Conservation (phyloP, 1,284 basidiomycete species). For the Ustilago trichophora region DNA sequence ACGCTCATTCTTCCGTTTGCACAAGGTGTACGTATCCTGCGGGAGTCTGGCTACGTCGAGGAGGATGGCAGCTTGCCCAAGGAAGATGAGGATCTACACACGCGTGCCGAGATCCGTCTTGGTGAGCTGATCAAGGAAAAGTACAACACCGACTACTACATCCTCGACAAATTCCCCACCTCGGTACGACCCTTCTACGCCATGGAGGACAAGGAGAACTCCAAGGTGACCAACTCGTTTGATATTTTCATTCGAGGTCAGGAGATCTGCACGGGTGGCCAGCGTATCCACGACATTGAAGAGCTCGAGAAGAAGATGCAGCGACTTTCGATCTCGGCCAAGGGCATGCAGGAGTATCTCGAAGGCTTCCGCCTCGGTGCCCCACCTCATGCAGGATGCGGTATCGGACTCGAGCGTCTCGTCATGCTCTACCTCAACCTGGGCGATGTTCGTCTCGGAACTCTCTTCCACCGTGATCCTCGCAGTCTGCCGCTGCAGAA, state of each 20-base stretch:
- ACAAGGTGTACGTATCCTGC: conserved; percentile 80
- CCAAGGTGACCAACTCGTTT: conserved; percentile 61
- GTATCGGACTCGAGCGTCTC: conserved; percentile 64
- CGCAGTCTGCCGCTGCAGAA: conserved; percentile 53
- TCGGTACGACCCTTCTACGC: conserved; percentile 90
- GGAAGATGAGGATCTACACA: conserved; percentile 71
- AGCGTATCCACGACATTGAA: conserved; percentile 61
- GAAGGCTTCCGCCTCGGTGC: conserved; percentile 64
- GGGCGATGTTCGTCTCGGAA: conserved; percentile 62
- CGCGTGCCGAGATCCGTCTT: conserved; percentile 89
- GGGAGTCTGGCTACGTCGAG: conserved; percentile 63
- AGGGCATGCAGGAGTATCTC: conserved; percentile 62
- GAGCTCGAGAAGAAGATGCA: conserved; percentile 58
- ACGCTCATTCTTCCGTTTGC: conserved; percentile 76
- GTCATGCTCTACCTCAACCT: conserved; percentile 65
- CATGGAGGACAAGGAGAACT: conserved; percentile 70
- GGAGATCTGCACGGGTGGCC: conserved; percentile 66
- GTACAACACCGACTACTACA: conserved; percentile 82
- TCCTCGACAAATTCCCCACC: conserved; percentile 69
- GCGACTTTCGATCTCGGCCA: conserved; percentile 48
- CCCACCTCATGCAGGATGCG: conserved; percentile 64
- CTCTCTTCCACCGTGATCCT: conserved; percentile 65
- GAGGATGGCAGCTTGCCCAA: conserved; percentile 57
- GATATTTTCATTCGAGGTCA: conserved; percentile 65
- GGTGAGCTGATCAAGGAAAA: conserved; percentile 88